Evolutionary conservation across 352 stramenopile genomes (phyloP).

Genomic region (Aphanomyces cochlioides): DNA sequence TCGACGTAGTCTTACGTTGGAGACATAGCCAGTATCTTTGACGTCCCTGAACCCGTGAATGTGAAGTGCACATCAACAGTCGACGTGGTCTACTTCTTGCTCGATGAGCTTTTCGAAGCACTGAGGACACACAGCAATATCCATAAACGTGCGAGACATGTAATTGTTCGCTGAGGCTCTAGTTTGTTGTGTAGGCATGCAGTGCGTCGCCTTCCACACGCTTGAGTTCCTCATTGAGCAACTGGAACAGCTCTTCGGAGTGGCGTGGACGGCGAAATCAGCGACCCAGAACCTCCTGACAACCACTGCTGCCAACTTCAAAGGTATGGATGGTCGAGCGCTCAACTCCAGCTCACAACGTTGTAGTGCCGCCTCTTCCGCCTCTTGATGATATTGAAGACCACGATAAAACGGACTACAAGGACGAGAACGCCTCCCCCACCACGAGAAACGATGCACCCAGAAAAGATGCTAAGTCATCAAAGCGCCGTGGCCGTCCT

Average conservation of each 20-base stretch:
- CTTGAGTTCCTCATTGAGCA: conserved; percentile 22
- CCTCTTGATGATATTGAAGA: background rate
- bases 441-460: background rate
- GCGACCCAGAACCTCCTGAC: conserved; percentile 4
- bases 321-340: background rate
- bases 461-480: too few species aligned
- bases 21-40: conserved; percentile 27
- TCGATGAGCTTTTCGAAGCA: conserved; percentile 21
- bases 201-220: conserved; percentile 4
- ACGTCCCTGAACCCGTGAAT: conserved; percentile 23
- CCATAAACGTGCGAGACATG: background rate
- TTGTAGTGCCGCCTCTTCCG: background rate
- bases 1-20: conserved; percentile 23
- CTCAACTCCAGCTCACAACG: background rate
- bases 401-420: background rate
- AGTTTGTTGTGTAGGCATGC: conserved; percentile 3
- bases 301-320: background rate
- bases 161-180: background rate
- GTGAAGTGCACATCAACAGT: conserved; percentile 17
- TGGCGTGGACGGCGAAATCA: background rate
- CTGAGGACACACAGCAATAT: background rate
- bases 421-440: background rate
- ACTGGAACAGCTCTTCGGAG: conserved; percentile 9
- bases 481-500: too few species aligned
- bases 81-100: conserved; percentile 22